These are phyloP conservation scores for Melocanna baccifera DNA, from an alignment of 176 grass and related monocot genomes.

Conservation along the genomic window DNA sequence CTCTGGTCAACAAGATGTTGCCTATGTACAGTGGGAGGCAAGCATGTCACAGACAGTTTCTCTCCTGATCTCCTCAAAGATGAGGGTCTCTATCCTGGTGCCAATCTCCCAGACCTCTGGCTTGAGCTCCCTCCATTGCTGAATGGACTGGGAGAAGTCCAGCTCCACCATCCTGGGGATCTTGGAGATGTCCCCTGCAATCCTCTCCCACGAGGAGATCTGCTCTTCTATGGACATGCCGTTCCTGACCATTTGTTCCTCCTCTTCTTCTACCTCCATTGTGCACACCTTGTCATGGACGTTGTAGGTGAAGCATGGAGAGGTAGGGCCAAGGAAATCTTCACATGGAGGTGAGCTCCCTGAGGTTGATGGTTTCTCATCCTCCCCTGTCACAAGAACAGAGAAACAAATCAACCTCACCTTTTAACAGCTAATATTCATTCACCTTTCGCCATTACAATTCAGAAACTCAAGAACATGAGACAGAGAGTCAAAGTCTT, in stretches of 20 bases:
- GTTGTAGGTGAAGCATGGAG: constrained; percentile 38
- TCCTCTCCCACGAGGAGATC: constrained; percentile 62
- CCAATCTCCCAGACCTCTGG: constrained; percentile 53
- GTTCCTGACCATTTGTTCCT: constrained; percentile 27
- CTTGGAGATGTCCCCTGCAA: constrained; percentile 49
- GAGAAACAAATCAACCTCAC: neutral
- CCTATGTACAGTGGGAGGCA: constrained; percentile 51
- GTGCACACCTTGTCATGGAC: constrained; percentile 14
- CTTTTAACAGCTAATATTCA: neutral
- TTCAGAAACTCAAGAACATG: neutral
- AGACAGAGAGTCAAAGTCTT: neutral
- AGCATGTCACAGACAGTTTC: constrained; percentile 70
- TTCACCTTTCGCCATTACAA: neutral
- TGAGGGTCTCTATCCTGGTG: constrained; percentile 64
- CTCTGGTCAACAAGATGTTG: constrained; percentile 39
- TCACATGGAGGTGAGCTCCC: constrained; percentile 35
- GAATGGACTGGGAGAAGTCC: constrained; percentile 48
- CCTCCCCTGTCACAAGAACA: constrained; percentile 37
- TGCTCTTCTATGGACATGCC: constrained; percentile 37
- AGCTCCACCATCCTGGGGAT: constrained; percentile 57
- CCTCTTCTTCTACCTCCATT: constrained; percentile 30
- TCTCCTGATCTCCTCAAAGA: constrained; percentile 84
- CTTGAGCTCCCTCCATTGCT: constrained; percentile 47
- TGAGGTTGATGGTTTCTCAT: constrained; percentile 66
- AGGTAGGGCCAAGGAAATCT: constrained; percentile 22